Conservation (phyloP, 2,329 filamentous ascomycete genomes). For the Aspergillus fijiensis region DNA sequence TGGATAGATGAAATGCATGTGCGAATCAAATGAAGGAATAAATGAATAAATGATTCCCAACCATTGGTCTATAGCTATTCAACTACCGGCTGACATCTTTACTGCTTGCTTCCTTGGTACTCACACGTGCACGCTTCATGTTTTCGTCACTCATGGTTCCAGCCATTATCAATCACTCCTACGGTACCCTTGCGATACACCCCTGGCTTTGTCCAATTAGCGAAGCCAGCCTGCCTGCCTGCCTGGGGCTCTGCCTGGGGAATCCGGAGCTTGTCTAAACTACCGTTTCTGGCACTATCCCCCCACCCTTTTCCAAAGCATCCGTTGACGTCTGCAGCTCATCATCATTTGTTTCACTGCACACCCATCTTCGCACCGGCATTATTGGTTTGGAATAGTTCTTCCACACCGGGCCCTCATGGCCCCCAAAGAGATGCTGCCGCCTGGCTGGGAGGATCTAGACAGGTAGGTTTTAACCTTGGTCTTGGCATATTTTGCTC, state of each 20-base stretch:
- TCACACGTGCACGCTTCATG: neutral
- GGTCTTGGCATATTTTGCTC: conserved; percentile 17
- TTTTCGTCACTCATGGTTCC: neutral
- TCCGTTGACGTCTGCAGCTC: conserved; percentile 15
- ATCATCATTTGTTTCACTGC: conserved; percentile 7
- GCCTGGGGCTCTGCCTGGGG: too few relatives aligned
- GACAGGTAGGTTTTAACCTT: conserved; percentile 35
- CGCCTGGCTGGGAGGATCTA: conserved; percentile 42
- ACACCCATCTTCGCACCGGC: conserved; percentile 5
- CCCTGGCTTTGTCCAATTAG: neutral
- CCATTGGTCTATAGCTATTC: neutral
- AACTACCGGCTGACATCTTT: neutral
- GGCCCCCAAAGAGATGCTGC: conserved; percentile 43
- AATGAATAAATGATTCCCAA: neutral
- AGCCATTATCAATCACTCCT: neutral
- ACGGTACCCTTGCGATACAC: neutral
- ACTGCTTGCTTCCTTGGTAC: neutral
- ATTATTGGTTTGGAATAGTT: conserved; percentile 29
- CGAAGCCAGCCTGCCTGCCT: neutral
- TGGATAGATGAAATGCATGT: neutral
- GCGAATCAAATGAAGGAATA: neutral
- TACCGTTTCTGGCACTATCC: conserved; percentile 14
- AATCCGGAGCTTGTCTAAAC: conserved; percentile 11
- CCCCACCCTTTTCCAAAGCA: conserved; percentile 11
- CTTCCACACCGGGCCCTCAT: conserved; percentile 34